Base-by-base conservation (phyloP, 1,284 basidiomycete species). In the Gomphus bonarii region DNA sequence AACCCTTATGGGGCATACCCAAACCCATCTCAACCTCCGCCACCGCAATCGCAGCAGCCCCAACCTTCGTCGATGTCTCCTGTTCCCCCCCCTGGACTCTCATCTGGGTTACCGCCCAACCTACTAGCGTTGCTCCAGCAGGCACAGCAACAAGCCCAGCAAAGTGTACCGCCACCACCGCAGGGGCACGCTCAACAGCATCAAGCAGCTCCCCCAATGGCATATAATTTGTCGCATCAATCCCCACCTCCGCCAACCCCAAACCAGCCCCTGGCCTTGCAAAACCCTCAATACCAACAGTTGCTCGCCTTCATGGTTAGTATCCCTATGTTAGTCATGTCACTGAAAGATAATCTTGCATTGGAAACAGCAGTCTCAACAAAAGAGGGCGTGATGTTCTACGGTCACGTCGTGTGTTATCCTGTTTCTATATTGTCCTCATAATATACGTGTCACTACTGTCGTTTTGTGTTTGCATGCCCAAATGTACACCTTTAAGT, bases 91-190 rank as follows among this genome's bases (percentile, higher is more conserved):
- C 66, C 73, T 40, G 67, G 71, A 14, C 65, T 72, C 42, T 60
- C 68, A 5, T 62, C 65, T 22, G 70, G 68, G 9, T 67, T 87
- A 28, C 82, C 84, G 3, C 78, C 82, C 0, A 82, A 82, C 62
- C 73, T 85, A n/a, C 69, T 85, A 49, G 80, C 84, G 0, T 64
- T 85, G 50, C 67, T 85, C 20, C 82, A 84, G 64, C 72, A 71
- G 44, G 67, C 73, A 12, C 70, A 71, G 28, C 71, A 71, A 44
- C 75, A 74, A 60, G 70, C 74, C 20, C 73, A 72, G 49, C 73
- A 70, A 55, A 62, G 28, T 10, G 28, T 50, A 12, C 55, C 35
- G 25, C 59, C 28, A 11, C 54, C 59, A 16, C 49, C 50, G n/a
- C 57, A 43, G n/a, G 36, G 18, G 14, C 47, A 44, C 10, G 10